These are phyloP conservation scores for Colletotrichum nymphaeae DNA, from an alignment of 2,329 filamentous ascomycete genomes.

Conservation along the genomic window DNA sequence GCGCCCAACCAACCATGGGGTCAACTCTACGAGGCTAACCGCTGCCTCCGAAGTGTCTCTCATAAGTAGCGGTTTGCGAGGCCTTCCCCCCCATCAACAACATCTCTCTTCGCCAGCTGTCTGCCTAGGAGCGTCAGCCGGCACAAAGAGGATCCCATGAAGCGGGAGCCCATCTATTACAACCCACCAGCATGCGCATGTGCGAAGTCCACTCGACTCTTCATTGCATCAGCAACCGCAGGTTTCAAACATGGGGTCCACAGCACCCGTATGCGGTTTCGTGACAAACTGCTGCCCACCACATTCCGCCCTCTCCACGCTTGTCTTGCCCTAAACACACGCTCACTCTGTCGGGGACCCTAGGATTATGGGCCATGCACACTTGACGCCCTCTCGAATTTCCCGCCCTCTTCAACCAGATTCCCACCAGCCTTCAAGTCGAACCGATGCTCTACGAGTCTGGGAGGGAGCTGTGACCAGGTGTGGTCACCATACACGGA, in stretches of 20 bases:
- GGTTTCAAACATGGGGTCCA: conserved; percentile 34
- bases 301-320: conserved; percentile 40
- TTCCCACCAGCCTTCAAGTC: conserved; percentile 22
- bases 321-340: conserved; percentile 36
- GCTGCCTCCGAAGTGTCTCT: conserved; percentile 24
- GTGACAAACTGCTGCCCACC: conserved; percentile 44
- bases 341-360: conserved; percentile 10
- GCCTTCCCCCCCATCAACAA: not conserved
- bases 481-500: conserved; percentile 25
- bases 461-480: conserved; percentile 28
- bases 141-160: conserved; percentile 24
- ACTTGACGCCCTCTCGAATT: conserved; percentile 20
- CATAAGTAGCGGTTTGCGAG: conserved; percentile 9
- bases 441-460: conserved; percentile 12
- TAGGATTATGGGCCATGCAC: conserved; percentile 33
- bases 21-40: conserved; percentile 29
- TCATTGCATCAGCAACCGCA: conserved; percentile 33
- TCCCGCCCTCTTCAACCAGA: conserved; percentile 3
- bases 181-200: conserved; percentile 4
- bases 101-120: conserved; percentile 3
- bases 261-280: conserved; percentile 43
- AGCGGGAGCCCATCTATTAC: not conserved
- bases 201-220: conserved; percentile 21
- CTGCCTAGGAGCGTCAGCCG: conserved; percentile 19
- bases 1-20: conserved; percentile 25